phyloP scores from a whole-genome alignment of 1,284 basidiomycete genomes.

The Fomitopsis schrenkii region DNA sequence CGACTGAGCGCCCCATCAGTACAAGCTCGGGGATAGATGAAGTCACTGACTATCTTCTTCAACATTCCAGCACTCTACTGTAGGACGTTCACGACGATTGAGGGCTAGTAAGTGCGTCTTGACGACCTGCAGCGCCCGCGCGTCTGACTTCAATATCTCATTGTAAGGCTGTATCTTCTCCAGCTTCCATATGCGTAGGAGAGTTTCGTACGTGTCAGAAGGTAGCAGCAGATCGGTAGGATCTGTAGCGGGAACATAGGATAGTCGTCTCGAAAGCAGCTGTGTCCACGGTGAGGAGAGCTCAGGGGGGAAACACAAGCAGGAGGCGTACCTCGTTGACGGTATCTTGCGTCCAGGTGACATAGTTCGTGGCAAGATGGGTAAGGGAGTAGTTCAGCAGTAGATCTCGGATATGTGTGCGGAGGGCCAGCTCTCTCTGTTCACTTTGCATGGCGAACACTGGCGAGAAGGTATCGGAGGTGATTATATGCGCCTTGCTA shows the following conservation, averaged over 20 bases:
- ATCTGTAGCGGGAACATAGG: constrained; percentile 42
- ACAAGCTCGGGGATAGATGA: not conserved
- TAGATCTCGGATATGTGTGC: constrained; percentile 47
- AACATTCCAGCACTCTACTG: constrained; percentile 30
- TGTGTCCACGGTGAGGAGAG: constrained; percentile 15
- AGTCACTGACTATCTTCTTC: constrained; percentile 18
- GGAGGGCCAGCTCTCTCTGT: constrained; percentile 29
- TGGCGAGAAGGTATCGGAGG: not conserved
- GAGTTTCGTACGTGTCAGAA: constrained; percentile 43
- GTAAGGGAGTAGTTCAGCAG: constrained; percentile 47
- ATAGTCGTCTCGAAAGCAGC: constrained; percentile 41
- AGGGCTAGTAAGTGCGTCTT: constrained; percentile 23
- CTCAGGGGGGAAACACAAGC: too few species aligned
- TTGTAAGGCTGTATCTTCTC: constrained; percentile 34
- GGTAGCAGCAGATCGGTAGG: constrained; percentile 45
- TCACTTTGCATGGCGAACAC: constrained; percentile 1
- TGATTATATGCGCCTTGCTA: not conserved
- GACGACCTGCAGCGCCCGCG: constrained; percentile 35
- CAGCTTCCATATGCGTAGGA: constrained; percentile 28
- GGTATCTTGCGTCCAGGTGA: constrained; percentile 46
- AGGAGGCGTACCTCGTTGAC: constrained; percentile 39
- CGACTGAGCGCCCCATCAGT: constrained; percentile 12
- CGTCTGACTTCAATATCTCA: constrained; percentile 38
- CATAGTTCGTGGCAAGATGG: constrained; percentile 54
- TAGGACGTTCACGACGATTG: constrained; percentile 20